Conservation (phyloP, 179 eudicot species). For the Silene noctiflora region DNA sequence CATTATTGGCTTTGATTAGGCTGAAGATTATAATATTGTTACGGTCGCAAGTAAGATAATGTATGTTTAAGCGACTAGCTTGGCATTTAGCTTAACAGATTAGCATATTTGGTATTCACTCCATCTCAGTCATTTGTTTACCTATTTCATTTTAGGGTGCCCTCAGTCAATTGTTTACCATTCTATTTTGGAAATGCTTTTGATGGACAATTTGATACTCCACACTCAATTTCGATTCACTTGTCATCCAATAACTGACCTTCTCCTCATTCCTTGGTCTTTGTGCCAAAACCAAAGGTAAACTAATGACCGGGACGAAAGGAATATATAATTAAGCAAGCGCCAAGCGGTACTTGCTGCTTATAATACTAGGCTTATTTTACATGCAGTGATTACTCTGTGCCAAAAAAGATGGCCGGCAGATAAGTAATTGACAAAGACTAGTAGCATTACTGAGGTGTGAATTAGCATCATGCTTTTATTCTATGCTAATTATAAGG, state of each 20-base stretch:
- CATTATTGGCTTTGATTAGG: not conserved
- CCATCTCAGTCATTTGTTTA: too few relatives aligned
- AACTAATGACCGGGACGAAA: too few relatives aligned
- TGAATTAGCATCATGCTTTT: constrained; percentile 1
- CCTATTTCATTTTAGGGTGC: too few relatives aligned
- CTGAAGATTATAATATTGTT: too few relatives aligned
- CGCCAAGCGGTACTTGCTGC: not conserved
- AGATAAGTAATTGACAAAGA: not conserved
- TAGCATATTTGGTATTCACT: not conserved
- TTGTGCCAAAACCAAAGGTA: too few relatives aligned
- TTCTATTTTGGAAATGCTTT: too few relatives aligned
- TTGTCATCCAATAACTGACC: too few relatives aligned
- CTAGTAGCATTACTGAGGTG: not conserved
- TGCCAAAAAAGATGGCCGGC: not conserved
- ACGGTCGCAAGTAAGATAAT: too few relatives aligned
- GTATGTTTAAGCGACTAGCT: not conserved
- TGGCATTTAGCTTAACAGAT: not conserved
- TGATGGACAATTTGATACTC: too few relatives aligned
- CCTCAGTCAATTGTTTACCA: too few relatives aligned
- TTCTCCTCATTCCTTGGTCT: too few relatives aligned
- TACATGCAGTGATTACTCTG: not conserved
- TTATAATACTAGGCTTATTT: not conserved
- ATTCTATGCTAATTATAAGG: not conserved
- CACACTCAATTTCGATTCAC: too few relatives aligned
- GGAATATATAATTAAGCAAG: constrained; percentile 1